Percentiles rank a stretch among this genome's conserved stretches.
Conservation (phyloP, 352 stramenopile species). For the Sclerospora graminicola region DNA sequence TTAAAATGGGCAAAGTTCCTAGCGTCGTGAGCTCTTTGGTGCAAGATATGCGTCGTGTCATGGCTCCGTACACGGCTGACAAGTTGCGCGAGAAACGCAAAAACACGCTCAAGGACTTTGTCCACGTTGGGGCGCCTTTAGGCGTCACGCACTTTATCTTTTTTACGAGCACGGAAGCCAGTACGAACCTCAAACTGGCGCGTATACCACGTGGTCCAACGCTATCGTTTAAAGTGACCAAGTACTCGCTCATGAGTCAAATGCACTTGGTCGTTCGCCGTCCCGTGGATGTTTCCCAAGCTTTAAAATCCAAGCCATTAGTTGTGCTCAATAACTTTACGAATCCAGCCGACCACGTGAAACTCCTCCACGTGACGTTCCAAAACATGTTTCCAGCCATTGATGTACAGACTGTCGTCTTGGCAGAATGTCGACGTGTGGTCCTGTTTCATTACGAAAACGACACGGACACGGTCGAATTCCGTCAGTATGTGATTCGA, state of each 20-base stretch:
- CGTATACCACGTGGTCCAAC: conserved; percentile 91
- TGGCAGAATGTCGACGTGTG: conserved; percentile 93
- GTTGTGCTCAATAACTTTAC: conserved; percentile 99
- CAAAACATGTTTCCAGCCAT: conserved; percentile 99
- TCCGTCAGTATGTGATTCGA: conserved; percentile 96
- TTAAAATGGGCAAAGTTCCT: conserved; percentile 84
- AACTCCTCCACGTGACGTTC: conserved; percentile 97
- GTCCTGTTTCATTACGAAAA: conserved; percentile 96
- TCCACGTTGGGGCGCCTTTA: conserved; percentile 83
- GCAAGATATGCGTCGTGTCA: conserved; percentile 89
- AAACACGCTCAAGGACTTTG: conserved; percentile 90
- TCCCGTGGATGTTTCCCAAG: conserved; percentile 81
- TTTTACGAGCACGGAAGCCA: conserved; percentile 91
- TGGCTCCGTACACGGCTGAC: conserved; percentile 91
- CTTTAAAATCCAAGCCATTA: conserved; percentile 88
- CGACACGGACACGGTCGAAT: conserved; percentile 88
- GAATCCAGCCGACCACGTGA: conserved; percentile 74
- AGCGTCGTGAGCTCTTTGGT: conserved; percentile 80
- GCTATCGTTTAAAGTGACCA: conserved; percentile 87
- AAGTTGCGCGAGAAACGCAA: conserved; percentile 88
- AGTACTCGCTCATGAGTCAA: conserved; percentile 89
- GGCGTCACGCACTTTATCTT: conserved; percentile 96
- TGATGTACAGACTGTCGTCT: conserved; percentile 93
- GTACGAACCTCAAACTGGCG: conserved; percentile 92
- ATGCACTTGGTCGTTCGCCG: conserved; percentile 88